Evolutionary conservation across 345 rosid genomes (phyloP).

Genomic region (Nasturtium officinale): DNA sequence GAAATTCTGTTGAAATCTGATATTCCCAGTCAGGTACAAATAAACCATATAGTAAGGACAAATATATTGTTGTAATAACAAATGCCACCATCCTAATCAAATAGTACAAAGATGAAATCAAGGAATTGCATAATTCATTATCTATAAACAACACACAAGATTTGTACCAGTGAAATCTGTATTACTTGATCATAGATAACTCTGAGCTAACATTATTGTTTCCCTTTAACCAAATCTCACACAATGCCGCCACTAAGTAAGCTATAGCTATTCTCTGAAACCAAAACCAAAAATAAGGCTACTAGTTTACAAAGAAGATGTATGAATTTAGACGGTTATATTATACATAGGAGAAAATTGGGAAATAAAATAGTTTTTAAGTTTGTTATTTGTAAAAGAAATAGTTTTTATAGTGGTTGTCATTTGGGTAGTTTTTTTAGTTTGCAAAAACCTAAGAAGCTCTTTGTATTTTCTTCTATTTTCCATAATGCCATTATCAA

Average conservation of each 20-base stretch:
- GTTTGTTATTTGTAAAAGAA: too few relatives aligned
- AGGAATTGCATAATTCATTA: slow-evolving; percentile 8
- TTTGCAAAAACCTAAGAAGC: too few relatives aligned
- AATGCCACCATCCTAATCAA: slow-evolving; percentile 61
- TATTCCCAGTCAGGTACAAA: slow-evolving; percentile 82
- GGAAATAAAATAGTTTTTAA: too few relatives aligned
- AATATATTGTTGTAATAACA: slow-evolving; percentile 52
- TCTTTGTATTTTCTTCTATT: too few relatives aligned
- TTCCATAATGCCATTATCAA: too few relatives aligned
- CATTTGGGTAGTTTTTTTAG: too few relatives aligned
- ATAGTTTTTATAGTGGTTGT: too few relatives aligned
- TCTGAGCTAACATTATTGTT: slow-evolving; percentile 50
- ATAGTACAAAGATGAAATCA: neutral
- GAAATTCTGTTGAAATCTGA: slow-evolving; percentile 51
- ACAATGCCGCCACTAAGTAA: slow-evolving; percentile 66
- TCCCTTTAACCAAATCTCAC: slow-evolving; percentile 87
- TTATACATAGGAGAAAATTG: too few relatives aligned
- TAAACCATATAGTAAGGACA: slow-evolving; percentile 64
- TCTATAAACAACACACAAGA: neutral
- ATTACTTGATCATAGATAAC: slow-evolving; percentile 52
- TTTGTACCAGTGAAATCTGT: slow-evolving; percentile 61
- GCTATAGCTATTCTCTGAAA: slow-evolving; percentile 80
- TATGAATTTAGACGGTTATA: neutral
- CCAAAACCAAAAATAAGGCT: slow-evolving; percentile 7
- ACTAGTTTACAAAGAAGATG: neutral